Evolutionary conservation across 208 protist species (phyloP), one percentile per base, ranked within the genome.

Genomic region (Acanthamoeba healyi): DNA sequence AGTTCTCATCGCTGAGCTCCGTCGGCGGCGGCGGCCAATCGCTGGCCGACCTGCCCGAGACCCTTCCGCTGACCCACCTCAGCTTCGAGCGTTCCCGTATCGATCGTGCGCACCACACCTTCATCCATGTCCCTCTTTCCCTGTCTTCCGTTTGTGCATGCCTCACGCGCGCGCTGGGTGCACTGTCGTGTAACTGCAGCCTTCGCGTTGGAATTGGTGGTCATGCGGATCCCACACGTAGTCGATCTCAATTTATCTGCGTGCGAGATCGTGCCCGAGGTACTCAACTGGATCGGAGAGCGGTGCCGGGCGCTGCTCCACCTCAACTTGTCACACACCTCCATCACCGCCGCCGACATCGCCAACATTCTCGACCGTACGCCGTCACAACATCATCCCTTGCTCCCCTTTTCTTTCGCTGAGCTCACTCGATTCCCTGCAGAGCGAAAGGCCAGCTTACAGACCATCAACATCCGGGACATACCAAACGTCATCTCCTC

Each of bases 21-120:
- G 19, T 70, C 61, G 61, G 9, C 29, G 29, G 26, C 29, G 7
- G 26, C n/a, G 7, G 6, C 49, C 10, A n/a, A n/a, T n/a, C n/a
- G n/a, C 61, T 34, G 61, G 61, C 10, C 19, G 61, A 70, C 29
- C 61, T 70, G 19, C 61, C 61, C 61, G 61, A 26, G 7, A 26
- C 61, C 29, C 61, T 70, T 5, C 61, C 61, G 61, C 61, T 70
- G 14, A 70, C 29, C 7, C 61, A 70, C 7, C 26, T 70, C 29
- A 70, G 61, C 61, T 70, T 70, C 29, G 61, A 70, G 61, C 61
- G 61, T 10, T 70, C 61, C 7, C 61, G 61, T 29, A 70, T 70
- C 29, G 61, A 70, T 70, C 61, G 61, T 70, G 29, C 61, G 61
- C 22, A n/a, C 61, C 14, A 12, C 61, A 29, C n/a, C 26, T 70